Evolutionary conservation across 23 red algal species (phyloP).

Genomic region (Gracilaria vermiculophylla): DNA sequence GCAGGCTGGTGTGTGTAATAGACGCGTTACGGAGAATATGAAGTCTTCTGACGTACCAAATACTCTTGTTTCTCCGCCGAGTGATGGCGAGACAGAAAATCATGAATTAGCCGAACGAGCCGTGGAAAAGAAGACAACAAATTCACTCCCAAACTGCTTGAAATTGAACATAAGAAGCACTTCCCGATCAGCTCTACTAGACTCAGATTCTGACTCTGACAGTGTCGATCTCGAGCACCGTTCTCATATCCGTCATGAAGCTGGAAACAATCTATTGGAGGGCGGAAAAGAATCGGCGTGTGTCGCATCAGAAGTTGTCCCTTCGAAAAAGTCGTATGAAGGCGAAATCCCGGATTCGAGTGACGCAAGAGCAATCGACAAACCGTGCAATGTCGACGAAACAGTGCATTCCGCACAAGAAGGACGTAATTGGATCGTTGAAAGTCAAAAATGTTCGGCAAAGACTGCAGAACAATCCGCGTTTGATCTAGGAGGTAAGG

Average conservation of each 20-base stretch:
- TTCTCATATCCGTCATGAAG: background rate
- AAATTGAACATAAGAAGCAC: background rate
- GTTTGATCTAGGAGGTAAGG: background rate
- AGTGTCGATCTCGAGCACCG: background rate
- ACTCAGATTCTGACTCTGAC: constrained; percentile 30
- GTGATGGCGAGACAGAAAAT: background rate
- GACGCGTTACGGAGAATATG: too few species aligned
- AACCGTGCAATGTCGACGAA: background rate
- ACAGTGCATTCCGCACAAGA: background rate
- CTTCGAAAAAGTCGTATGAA: background rate
- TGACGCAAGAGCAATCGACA: background rate
- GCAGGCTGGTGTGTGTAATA: background rate
- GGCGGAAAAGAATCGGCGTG: background rate
- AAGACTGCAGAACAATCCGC: background rate
- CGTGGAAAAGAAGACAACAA: background rate
- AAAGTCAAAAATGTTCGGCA: background rate
- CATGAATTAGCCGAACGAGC: background rate
- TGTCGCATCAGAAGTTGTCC: too few species aligned
- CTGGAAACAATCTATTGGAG: background rate
- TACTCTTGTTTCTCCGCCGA: background rate
- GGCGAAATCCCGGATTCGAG: background rate
- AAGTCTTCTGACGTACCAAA: background rate
- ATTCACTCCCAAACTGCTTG: background rate
- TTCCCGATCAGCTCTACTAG: background rate
- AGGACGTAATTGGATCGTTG: background rate